Evolutionary conservation across 1,284 basidiomycete genomes (phyloP).

Genomic region (Tetrapyrgos nigripes): DNA sequence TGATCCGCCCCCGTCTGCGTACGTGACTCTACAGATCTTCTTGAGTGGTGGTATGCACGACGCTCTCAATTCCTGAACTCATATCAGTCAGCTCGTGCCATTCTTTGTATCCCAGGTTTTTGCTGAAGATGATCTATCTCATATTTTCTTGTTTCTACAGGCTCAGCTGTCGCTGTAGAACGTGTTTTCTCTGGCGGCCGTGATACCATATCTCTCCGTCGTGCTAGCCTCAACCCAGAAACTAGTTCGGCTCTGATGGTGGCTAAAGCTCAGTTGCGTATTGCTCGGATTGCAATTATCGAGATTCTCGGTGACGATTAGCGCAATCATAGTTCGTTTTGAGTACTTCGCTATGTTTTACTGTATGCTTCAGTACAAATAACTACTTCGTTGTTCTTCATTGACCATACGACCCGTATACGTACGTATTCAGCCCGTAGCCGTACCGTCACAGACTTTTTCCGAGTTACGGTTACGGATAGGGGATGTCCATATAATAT

Average conservation of each 20-base stretch:
- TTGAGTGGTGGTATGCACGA: constrained; percentile 26
- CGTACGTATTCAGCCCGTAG: not conserved
- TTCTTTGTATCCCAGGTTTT: constrained; percentile 12
- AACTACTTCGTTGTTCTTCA: not conserved
- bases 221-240: constrained; percentile 9
- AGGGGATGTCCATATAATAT: too few species aligned
- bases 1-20: too few species aligned
- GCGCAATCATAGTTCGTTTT: too few species aligned
- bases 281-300: constrained; percentile 8
- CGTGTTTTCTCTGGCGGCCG: constrained; percentile 9
- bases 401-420: not conserved
- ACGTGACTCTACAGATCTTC: constrained; percentile 20
- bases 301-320: constrained; percentile 5
- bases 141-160: not conserved
- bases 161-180: constrained; percentile 14
- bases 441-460: too few species aligned
- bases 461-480: too few species aligned
- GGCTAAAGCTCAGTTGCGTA: constrained; percentile 7
- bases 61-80: constrained; percentile 24
- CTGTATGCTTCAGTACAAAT: too few species aligned
- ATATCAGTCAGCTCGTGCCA: constrained; percentile 10
- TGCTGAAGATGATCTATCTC: not conserved
- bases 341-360: too few species aligned
- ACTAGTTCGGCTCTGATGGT: constrained; percentile 11
- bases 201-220: constrained; percentile 9